Evolutionary conservation across 2,329 filamentous ascomycete species (phyloP).

Genomic region (Phoma herbarum): DNA sequence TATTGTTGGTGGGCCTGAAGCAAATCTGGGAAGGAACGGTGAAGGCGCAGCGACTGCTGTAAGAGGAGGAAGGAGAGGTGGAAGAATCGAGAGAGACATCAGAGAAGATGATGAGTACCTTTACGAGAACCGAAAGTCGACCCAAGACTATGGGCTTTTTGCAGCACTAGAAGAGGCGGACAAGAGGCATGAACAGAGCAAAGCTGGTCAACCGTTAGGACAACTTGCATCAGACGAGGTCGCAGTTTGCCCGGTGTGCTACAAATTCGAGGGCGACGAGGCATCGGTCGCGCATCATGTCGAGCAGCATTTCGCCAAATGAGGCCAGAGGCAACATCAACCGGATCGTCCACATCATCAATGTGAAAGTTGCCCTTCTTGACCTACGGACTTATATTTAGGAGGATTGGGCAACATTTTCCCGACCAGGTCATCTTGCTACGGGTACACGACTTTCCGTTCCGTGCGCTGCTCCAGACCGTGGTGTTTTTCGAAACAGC

Average conservation of each 20-base stretch:
- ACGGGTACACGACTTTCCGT: neutral
- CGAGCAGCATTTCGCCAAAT: slow-evolving; percentile 61
- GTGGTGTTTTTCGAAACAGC: slow-evolving; percentile 13
- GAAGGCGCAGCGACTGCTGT: slow-evolving; percentile 22
- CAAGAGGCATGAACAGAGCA: slow-evolving; percentile 36
- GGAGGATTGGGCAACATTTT: neutral
- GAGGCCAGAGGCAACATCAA: neutral
- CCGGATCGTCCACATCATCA: neutral
- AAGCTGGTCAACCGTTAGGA: slow-evolving; percentile 39
- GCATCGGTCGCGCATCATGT: slow-evolving; percentile 74
- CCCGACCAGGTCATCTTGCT: neutral
- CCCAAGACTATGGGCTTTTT: slow-evolving; percentile 30
- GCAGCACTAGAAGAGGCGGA: slow-evolving; percentile 41
- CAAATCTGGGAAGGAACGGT: slow-evolving; percentile 40
- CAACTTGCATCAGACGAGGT: slow-evolving; percentile 24
- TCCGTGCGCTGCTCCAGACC: slow-evolving; percentile 5
- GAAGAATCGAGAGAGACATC: slow-evolving; percentile 39
- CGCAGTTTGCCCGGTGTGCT: slow-evolving; percentile 70
- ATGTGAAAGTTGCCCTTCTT: neutral
- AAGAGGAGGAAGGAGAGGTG: slow-evolving; percentile 23
- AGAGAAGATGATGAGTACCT: slow-evolving; percentile 44
- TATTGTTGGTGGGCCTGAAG: slow-evolving; percentile 35
- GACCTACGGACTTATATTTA: neutral
- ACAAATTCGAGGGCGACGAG: slow-evolving; percentile 72
- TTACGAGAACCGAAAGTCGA: slow-evolving; percentile 31